phyloP scores from a whole-genome alignment of 1,284 basidiomycete species.

The Marasmius tenuissimus region DNA sequence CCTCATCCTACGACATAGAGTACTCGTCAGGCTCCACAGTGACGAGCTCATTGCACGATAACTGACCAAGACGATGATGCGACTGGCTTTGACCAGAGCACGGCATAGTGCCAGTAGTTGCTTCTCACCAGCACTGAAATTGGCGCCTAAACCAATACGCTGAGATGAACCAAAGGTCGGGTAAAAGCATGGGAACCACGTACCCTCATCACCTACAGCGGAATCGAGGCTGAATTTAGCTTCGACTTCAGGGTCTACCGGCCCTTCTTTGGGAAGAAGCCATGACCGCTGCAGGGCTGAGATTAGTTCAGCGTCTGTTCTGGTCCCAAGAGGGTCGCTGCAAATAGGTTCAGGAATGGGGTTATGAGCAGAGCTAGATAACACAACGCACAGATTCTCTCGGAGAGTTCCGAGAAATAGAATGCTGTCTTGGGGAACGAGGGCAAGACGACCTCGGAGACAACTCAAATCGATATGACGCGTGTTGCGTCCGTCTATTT shows the following conservation, averaged over 20 bases:
- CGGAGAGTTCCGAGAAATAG: constrained; percentile 68
- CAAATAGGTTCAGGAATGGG: not conserved
- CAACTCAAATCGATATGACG: constrained; percentile 52
- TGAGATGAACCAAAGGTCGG: not conserved
- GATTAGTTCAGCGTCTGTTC: constrained; percentile 50
- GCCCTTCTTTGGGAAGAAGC: constrained; percentile 53
- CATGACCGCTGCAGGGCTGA: constrained; percentile 57
- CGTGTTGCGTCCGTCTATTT: constrained; percentile 73
- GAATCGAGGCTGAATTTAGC: constrained; percentile 71
- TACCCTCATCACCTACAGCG: constrained; percentile 63
- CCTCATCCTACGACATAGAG: constrained; percentile 53
- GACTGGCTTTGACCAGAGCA: constrained; percentile 70
- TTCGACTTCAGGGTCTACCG: constrained; percentile 46
- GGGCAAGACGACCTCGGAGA: constrained; percentile 61
- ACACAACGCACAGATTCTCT: constrained; percentile 56
- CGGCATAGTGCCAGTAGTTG: constrained; percentile 75
- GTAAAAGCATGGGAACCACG: constrained; percentile 9
- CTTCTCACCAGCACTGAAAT: constrained; percentile 78
- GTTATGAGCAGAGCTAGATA: not conserved
- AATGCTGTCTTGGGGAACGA: constrained; percentile 72
- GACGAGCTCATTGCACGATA: constrained; percentile 1
- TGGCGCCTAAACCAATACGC: constrained; percentile 44
- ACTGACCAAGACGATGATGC: constrained; percentile 67
- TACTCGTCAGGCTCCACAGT: constrained; percentile 4
- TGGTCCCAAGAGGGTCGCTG: constrained; percentile 60